Evolutionary conservation across 1,284 basidiomycete genomes (phyloP).

Genomic region (Cutaneotrichosporon cutaneum): DNA sequence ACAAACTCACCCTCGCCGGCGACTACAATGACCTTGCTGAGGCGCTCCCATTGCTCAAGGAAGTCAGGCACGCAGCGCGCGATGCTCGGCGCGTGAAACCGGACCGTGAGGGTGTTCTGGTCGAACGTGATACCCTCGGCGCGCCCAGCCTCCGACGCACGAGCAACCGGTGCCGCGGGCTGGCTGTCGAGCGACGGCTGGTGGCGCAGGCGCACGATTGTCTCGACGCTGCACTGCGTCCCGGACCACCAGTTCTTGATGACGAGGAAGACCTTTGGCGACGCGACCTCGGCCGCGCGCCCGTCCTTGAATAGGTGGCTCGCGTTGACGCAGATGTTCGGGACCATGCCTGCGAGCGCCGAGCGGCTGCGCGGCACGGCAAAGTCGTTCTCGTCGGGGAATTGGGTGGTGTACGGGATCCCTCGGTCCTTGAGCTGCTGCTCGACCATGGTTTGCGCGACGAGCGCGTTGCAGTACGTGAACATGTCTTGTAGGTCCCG

Average conservation of each 20-base stretch:
- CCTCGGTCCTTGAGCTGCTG: conserved; percentile 76
- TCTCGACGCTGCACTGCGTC: conserved; percentile 59
- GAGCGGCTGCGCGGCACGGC: conserved; percentile 30
- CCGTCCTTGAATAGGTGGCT: conserved; percentile 74
- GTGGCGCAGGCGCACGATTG: conserved; percentile 67
- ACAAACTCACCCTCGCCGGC: conserved; percentile 69
- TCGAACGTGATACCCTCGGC: conserved; percentile 71
- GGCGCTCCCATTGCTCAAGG: conserved; percentile 82
- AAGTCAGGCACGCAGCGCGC: conserved; percentile 84
- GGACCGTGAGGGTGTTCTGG: conserved; percentile 75
- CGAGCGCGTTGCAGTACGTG: conserved; percentile 62
- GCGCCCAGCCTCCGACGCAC: conserved; percentile 48
- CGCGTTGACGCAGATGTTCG: conserved; percentile 77
- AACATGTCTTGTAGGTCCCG: conserved; percentile 45
- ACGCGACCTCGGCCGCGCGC: conserved; percentile 79
- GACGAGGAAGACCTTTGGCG: conserved; percentile 83
- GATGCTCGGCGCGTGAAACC: conserved; percentile 78
- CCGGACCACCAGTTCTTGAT: conserved; percentile 88
- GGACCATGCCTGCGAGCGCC: conserved; percentile 60
- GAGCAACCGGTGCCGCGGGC: conserved; percentile 51
- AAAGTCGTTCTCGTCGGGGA: conserved; percentile 52
- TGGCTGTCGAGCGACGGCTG: conserved; percentile 66
- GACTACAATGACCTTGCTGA: conserved; percentile 88
- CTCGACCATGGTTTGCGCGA: conserved; percentile 85
- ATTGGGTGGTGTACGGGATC: conserved; percentile 75